Conservation (phyloP, 805 yeast species). For the Candida ovalis region DNA sequence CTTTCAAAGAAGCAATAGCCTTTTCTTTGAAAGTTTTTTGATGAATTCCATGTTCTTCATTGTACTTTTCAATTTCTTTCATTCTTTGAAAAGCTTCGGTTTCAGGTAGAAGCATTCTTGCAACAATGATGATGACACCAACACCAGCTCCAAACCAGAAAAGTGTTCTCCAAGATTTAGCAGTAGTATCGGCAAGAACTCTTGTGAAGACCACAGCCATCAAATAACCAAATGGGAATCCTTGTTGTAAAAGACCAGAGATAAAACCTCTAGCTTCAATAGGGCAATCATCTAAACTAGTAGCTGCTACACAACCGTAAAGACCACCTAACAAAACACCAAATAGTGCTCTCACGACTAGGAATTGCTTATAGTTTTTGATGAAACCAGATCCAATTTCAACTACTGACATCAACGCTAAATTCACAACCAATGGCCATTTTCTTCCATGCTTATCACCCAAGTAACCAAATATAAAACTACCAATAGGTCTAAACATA, state of each 20-base stretch:
- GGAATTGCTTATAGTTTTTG: constrained; percentile 49
- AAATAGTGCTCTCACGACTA: constrained; percentile 62
- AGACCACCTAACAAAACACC: constrained; percentile 60
- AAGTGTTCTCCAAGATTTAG: constrained; percentile 58
- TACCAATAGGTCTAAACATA: constrained; percentile 67
- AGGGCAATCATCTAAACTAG: constrained; percentile 53
- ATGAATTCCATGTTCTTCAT: constrained; percentile 26
- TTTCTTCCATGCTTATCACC: constrained; percentile 63
- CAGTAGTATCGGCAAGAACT: constrained; percentile 52
- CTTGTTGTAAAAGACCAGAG: constrained; percentile 74
- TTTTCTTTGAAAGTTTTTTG: constrained; percentile 32
- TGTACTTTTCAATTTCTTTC: constrained; percentile 33
- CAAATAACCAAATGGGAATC: constrained; percentile 69
- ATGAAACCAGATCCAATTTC: constrained; percentile 66
- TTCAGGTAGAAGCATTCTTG: constrained; percentile 45
- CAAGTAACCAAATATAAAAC: constrained; percentile 51
- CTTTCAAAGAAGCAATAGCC: constrained; percentile 35
- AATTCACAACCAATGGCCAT: constrained; percentile 49
- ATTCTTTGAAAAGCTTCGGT: constrained; percentile 50
- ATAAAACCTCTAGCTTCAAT: constrained; percentile 52
- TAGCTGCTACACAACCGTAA: constrained; percentile 51
- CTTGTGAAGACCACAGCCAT: constrained; percentile 63
- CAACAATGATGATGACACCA: constrained; percentile 37
- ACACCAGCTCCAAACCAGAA: constrained; percentile 68
- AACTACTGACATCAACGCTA: constrained; percentile 43